Evolutionary conservation across 208 protist genomes (phyloP).

Genomic region (Acanthamoeba lugdunensis): DNA sequence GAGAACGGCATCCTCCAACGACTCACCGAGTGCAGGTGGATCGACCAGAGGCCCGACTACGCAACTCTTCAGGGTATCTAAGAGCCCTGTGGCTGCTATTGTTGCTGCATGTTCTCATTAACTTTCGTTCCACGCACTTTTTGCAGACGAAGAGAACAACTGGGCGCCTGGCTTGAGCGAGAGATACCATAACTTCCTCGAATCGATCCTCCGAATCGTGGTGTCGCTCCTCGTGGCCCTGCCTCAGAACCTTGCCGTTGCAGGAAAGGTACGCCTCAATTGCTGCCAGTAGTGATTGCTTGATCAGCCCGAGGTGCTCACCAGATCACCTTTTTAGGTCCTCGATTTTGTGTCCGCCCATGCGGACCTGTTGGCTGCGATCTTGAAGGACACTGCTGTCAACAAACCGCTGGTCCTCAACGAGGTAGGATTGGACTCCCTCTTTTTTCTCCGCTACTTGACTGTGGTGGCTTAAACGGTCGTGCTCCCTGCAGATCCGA

Average conservation of each 20-base stretch:
- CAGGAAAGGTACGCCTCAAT: conserved; percentile 5
- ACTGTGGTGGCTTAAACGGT: neutral
- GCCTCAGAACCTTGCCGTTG: conserved; percentile 62
- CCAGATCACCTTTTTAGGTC: neutral
- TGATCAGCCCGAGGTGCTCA: neutral
- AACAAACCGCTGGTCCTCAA: conserved; percentile 52
- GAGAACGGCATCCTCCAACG: conserved; percentile 69
- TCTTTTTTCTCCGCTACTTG: neutral
- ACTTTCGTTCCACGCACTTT: neutral
- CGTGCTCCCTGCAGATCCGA: neutral
- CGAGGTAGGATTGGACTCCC: neutral
- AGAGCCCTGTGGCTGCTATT: neutral
- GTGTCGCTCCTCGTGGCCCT: conserved; percentile 70
- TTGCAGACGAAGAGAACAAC: conserved; percentile 63
- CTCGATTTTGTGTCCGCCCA: conserved; percentile 65
- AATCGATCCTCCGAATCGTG: conserved; percentile 43
- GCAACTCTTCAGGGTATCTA: conserved; percentile 37
- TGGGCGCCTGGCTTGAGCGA: conserved; percentile 26
- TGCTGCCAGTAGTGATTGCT: neutral
- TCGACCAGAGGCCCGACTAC: conserved; percentile 72
- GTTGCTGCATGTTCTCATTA: neutral
- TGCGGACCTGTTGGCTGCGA: conserved; percentile 32
- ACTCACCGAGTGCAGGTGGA: conserved; percentile 60
- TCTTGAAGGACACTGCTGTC: conserved; percentile 61
- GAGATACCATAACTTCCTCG: conserved; percentile 70